Evolutionary conservation across 2,329 filamentous ascomycete genomes (phyloP).

Genomic region (Chrysoporthe puriensis): DNA sequence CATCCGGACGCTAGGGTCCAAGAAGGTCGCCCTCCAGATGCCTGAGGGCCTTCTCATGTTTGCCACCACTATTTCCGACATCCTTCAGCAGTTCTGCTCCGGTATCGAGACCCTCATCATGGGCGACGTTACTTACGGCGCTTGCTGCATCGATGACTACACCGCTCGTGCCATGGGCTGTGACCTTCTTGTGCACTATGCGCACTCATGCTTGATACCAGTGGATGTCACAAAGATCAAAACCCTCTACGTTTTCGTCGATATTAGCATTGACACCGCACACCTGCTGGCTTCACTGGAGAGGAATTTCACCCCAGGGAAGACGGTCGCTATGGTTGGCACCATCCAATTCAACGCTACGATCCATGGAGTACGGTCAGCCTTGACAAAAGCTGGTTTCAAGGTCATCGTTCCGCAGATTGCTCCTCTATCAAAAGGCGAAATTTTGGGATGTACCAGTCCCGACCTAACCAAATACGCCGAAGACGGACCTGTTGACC

Average conservation of each 20-base stretch:
- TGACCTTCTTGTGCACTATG: slow-evolving; percentile 94
- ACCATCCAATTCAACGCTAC: slow-evolving; percentile 99
- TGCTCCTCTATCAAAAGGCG: slow-evolving; percentile 87
- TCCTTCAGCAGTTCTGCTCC: slow-evolving; percentile 90
- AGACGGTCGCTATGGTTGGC: slow-evolving; percentile 89
- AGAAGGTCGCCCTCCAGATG: slow-evolving; percentile 91
- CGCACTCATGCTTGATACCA: slow-evolving; percentile 93
- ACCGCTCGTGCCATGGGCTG: slow-evolving; percentile 92
- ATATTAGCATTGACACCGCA: slow-evolving; percentile 90
- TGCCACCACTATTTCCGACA: slow-evolving; percentile 96
- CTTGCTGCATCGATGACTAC: slow-evolving; percentile 98
- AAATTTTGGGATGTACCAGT: slow-evolving; percentile 97
- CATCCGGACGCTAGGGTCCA: slow-evolving; percentile 78
- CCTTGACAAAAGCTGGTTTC: slow-evolving; percentile 83
- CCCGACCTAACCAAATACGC: slow-evolving; percentile 51
- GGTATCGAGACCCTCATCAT: slow-evolving; percentile 94
- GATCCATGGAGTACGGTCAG: slow-evolving; percentile 79
- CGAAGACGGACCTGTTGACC: slow-evolving; percentile 57
- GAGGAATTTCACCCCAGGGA: slow-evolving; percentile 82
- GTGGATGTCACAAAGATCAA: slow-evolving; percentile 97
- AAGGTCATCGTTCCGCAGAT: slow-evolving; percentile 89
- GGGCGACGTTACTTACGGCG: slow-evolving; percentile 98
- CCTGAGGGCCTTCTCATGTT: slow-evolving; percentile 94
- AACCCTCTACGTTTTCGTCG: slow-evolving; percentile 96
- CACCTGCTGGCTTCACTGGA: slow-evolving; percentile 87